A percentile compares a stretch with the other conserved stretches of the same genome.
Conservation (phyloP, 108 stramenopile species). For the Seminavis robusta region DNA sequence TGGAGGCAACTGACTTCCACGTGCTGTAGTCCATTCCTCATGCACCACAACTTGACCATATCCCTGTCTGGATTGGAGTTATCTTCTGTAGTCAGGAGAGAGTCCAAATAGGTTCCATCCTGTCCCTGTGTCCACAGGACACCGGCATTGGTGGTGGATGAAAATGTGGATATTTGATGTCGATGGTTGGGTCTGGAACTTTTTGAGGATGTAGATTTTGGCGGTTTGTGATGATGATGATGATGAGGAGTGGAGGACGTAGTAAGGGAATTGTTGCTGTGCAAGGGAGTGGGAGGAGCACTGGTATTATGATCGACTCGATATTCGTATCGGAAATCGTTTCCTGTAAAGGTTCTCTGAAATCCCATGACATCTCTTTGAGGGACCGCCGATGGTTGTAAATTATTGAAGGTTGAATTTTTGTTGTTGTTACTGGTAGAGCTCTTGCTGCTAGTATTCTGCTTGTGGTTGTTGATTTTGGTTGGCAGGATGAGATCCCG, state of each 20-base stretch:
- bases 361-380: slow-evolving; percentile 69
- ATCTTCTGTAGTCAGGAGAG: slow-evolving; percentile 67
- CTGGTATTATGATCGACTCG: slow-evolving; percentile 5
- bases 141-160: slow-evolving; percentile 27
- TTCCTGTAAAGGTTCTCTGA: slow-evolving; percentile 42
- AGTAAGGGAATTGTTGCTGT: background rate
- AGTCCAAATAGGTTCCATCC: slow-evolving; percentile 60
- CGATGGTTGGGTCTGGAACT: background rate
- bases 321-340: slow-evolving; percentile 74
- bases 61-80: slow-evolving; percentile 57
- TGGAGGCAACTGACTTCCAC: slow-evolving; percentile 33
- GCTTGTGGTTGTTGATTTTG: too few relatives aligned
- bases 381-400: slow-evolving; percentile 6
- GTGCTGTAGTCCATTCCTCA: slow-evolving; percentile 71
- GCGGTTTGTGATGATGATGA: slow-evolving; percentile 4
- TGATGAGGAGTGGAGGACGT: slow-evolving; percentile 1
- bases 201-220: background rate
- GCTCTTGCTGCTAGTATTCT: too few relatives aligned
- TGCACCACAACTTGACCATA: slow-evolving; percentile 78
- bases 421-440: too few relatives aligned
- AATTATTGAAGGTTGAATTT: too few relatives aligned
- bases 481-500: slow-evolving; percentile 45
- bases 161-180: slow-evolving; percentile 33
- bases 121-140: slow-evolving; percentile 48
- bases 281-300: background rate